Conservation (phyloP, 2,329 filamentous ascomycete genomes). For the Spiromastix sp. region DNA sequence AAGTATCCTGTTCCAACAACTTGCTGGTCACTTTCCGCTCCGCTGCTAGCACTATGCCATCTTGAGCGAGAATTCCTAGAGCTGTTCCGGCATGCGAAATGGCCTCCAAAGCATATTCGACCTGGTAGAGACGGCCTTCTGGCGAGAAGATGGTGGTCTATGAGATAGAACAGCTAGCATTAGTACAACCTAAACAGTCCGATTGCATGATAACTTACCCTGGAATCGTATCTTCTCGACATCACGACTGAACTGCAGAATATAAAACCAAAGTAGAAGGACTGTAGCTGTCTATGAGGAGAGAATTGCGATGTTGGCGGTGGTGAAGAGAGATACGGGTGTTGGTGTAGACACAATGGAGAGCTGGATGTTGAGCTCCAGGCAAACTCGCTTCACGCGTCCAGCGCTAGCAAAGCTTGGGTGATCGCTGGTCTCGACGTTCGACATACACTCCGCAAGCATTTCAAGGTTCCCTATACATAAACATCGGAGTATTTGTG, state of each 20-base stretch:
- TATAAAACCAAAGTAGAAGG: background rate
- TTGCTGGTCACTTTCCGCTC: constrained; percentile 99
- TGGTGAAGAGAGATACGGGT: background rate
- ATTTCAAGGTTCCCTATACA: too few relatives aligned
- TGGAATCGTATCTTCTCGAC: constrained; percentile 96
- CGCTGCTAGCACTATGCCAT: constrained; percentile 95
- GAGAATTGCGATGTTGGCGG: background rate
- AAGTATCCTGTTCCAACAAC: constrained; percentile 97
- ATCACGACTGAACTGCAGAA: constrained; percentile 45
- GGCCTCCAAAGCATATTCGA: constrained; percentile 97
- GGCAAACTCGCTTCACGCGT: constrained; percentile 15
- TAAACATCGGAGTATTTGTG: too few relatives aligned
- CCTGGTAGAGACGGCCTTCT: constrained; percentile 95
- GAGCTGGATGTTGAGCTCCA: constrained; percentile 9
- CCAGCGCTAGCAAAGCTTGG: constrained; percentile 9
- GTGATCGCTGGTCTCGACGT: too few relatives aligned
- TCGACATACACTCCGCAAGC: too few relatives aligned
- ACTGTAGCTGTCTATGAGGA: background rate
- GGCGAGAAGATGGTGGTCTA: constrained; percentile 99
- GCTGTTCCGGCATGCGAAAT: constrained; percentile 98
- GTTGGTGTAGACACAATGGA: constrained; percentile 1
- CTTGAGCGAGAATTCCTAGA: constrained; percentile 90
- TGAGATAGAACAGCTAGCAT: constrained; percentile 17
- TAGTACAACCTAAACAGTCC: constrained; percentile 3
- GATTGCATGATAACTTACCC: constrained; percentile 52